Evolutionary conservation across 441 rosid species (phyloP).

Genomic region (Aleurites moluccanus): DNA sequence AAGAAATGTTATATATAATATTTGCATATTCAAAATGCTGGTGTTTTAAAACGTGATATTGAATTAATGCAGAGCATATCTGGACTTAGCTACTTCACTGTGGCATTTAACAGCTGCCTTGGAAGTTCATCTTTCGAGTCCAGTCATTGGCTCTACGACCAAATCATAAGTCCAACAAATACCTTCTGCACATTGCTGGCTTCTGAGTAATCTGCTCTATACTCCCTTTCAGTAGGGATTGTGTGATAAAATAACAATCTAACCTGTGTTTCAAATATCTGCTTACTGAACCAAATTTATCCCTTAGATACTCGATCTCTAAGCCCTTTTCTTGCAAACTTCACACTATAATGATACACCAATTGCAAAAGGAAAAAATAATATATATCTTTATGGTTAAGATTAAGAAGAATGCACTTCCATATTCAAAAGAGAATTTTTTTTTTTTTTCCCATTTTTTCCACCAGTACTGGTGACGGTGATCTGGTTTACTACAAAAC

Average conservation of each 20-base stretch:
- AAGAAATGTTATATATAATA: background rate
- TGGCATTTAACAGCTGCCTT: background rate
- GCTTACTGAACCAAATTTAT: background rate
- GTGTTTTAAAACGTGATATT: background rate
- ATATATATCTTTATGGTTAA: background rate
- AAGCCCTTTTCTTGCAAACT: background rate
- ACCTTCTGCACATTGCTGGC: background rate
- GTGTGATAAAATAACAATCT: background rate
- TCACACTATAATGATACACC: background rate
- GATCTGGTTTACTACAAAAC: slow-evolving; percentile 14
- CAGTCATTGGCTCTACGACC: background rate
- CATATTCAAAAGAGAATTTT: background rate
- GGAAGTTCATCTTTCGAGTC: background rate
- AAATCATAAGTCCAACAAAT: background rate
- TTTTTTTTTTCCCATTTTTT: background rate
- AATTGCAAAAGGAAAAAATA: background rate
- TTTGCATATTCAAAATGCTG: background rate
- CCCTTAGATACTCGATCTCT: background rate
- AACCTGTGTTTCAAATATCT: background rate
- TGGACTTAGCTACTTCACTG: background rate
- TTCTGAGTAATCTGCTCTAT: background rate
- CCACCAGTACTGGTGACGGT: slow-evolving; percentile 8
- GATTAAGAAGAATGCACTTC: background rate
- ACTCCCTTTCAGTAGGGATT: background rate
- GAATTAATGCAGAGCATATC: background rate